Conservation (phyloP, 495 filamentous ascomycete genomes). For the Podospora conica region DNA sequence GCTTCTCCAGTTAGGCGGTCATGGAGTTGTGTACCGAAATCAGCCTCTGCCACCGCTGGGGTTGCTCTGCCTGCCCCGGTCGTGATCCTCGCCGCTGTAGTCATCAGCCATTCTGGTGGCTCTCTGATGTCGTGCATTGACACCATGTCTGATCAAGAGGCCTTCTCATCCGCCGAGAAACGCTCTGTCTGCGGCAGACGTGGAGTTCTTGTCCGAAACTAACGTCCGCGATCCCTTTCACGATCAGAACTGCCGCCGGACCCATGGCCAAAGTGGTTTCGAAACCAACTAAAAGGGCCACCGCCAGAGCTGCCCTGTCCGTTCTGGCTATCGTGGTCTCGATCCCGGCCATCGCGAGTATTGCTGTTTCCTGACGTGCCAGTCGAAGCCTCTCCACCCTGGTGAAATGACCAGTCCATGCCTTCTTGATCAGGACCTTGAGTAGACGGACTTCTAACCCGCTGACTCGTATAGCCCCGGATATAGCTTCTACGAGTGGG, state of each 20-base stretch:
- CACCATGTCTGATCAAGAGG: background rate
- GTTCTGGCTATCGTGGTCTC: background rate
- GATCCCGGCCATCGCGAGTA: background rate
- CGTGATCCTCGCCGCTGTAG: background rate
- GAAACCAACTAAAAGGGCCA: slow-evolving; percentile 19
- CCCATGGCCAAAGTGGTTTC: slow-evolving; percentile 19
- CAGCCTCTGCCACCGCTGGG: background rate
- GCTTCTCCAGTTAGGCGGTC: background rate
- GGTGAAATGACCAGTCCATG: background rate
- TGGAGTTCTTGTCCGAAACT: slow-evolving; percentile 2
- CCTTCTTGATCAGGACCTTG: background rate
- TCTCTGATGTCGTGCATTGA: background rate
- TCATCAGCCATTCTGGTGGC: background rate
- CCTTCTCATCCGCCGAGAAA: background rate
- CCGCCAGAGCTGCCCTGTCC: background rate
- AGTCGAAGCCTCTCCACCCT: background rate
- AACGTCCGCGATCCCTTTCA: slow-evolving; percentile 11
- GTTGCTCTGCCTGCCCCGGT: background rate
- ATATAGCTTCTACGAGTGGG: slow-evolving; percentile 4
- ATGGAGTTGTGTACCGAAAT: background rate
- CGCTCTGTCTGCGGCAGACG: background rate
- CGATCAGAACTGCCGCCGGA: slow-evolving; percentile 10
- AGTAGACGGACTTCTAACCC: slow-evolving; percentile 13
- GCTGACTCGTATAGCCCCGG: background rate
- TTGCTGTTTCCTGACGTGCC: background rate